Evolutionary conservation across 208 protist species (phyloP).

Genomic region (Sergeia podlipaevii): DNA sequence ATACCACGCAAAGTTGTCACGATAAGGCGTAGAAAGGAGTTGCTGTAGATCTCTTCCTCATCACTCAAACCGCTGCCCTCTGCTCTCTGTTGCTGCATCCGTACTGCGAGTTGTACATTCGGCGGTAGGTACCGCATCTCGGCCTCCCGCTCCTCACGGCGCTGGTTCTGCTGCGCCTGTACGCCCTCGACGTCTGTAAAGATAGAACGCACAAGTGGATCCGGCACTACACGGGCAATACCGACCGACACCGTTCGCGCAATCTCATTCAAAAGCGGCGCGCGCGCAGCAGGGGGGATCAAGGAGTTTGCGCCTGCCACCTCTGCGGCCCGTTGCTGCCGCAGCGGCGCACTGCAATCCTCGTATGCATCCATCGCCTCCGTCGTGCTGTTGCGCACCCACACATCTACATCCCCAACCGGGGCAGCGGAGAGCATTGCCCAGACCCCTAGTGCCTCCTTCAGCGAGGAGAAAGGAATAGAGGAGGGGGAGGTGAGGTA

Average conservation of each 20-base stretch:
- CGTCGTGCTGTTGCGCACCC: constrained; percentile 62
- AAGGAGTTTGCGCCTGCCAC: constrained; percentile 24
- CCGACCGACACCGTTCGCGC: constrained; percentile 68
- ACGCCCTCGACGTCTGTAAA: constrained; percentile 56
- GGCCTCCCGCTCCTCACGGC: constrained; percentile 5
- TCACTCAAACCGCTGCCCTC: constrained; percentile 6
- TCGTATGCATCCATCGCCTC: constrained; percentile 24
- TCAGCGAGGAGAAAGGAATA: constrained; percentile 42
- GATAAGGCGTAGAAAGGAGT: constrained; percentile 71
- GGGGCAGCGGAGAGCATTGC: constrained; percentile 63
- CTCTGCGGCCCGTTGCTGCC: constrained; percentile 27
- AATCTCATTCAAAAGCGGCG: constrained; percentile 77
- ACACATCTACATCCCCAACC: constrained; percentile 58
- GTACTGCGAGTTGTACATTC: neutral
- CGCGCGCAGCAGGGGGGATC: constrained; percentile 57
- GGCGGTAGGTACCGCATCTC: neutral
- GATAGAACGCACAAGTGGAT: constrained; percentile 66
- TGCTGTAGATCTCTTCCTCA: constrained; percentile 58
- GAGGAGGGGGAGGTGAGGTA: constrained; percentile 40
- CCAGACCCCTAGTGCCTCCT: constrained; percentile 69
- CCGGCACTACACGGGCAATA: constrained; percentile 40
- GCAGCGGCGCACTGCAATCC: constrained; percentile 17
- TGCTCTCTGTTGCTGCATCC: neutral
- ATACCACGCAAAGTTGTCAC: constrained; percentile 61
- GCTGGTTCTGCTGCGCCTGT: constrained; percentile 1